phyloP scores from a whole-genome alignment of 2,329 filamentous ascomycete genomes.

The Periconia sp. region DNA sequence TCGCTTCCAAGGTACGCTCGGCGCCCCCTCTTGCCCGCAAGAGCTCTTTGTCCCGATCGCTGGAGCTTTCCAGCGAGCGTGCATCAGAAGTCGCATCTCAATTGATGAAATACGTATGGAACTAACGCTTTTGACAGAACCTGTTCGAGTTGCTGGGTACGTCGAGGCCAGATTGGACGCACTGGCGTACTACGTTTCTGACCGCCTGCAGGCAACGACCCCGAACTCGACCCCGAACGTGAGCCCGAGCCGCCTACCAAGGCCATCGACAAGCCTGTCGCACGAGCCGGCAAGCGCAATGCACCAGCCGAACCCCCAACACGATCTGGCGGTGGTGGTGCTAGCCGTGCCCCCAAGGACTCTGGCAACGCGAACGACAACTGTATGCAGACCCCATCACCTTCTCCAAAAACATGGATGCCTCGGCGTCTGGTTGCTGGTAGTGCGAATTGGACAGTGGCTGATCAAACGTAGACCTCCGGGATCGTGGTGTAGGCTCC shows the following conservation, averaged over 20 bases:
- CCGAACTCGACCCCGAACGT: constrained; percentile 75
- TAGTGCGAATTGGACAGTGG: constrained; percentile 3
- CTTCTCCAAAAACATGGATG: no score
- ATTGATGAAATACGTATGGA: constrained; percentile 4
- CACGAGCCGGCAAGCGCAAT: constrained; percentile 86
- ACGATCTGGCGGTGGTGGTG: constrained; percentile 45
- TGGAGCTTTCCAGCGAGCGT: no score
- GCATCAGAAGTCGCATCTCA: constrained; percentile 1
- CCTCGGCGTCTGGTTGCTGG: neutral
- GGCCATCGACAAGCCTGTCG: constrained; percentile 82
- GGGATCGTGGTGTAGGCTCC: constrained; percentile 82
- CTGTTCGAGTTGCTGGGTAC: constrained; percentile 98
- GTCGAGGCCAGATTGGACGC: constrained; percentile 20
- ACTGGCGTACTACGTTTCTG: constrained; percentile 27
- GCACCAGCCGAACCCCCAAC: constrained; percentile 73
- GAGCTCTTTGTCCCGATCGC: constrained; percentile 3
- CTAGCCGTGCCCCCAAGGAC: constrained; percentile 47
- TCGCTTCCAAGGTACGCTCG: constrained; percentile 53
- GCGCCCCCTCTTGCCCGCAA: constrained; percentile 16
- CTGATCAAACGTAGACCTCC: constrained; percentile 71
- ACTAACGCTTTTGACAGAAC: constrained; percentile 70
- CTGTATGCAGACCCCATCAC: no score
- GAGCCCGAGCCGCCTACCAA: constrained; percentile 79
- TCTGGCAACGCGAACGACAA: constrained; percentile 79
- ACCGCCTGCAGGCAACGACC: constrained; percentile 66